phyloP scores from a whole-genome alignment of 1,284 basidiomycete species.

The Ganoderma boninense region DNA sequence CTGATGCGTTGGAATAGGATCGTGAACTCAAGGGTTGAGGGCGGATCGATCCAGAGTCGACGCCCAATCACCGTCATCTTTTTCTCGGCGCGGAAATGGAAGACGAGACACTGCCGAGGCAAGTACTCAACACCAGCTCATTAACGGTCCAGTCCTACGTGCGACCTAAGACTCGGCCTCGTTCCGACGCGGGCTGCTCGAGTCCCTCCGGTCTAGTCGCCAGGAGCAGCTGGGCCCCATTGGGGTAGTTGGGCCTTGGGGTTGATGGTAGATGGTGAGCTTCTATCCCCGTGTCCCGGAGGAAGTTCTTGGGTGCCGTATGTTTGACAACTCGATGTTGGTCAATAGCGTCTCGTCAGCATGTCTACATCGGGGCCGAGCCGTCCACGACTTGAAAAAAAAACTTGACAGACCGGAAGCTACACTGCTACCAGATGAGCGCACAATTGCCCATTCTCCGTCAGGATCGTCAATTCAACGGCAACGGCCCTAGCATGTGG shows the following conservation, averaged over 20 bases:
- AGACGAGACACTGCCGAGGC: not conserved
- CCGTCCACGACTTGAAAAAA: not conserved
- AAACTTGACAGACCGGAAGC: not conserved
- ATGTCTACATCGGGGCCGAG: not conserved
- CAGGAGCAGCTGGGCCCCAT: not conserved
- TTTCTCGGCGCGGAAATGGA: not conserved
- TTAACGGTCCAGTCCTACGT: not conserved
- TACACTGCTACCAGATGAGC: not conserved
- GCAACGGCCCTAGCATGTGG: not conserved
- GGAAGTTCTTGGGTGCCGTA: not conserved
- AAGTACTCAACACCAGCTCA: conserved; percentile 6
- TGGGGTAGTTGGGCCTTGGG: not conserved
- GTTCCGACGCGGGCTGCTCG: not conserved
- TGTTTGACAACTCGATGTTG: not conserved
- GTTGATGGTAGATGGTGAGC: no score
- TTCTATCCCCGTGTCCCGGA: not conserved
- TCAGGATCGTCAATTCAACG: conserved; percentile 14
- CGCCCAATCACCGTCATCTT: conserved; percentile 5
- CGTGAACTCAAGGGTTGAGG: conserved; percentile 23
- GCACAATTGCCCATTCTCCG: not conserved
- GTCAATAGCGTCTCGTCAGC: not conserved
- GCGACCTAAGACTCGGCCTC: not conserved
- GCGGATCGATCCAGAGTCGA: conserved; percentile 5
- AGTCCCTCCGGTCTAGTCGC: not conserved
- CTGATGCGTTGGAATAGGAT: not conserved